Conservation (phyloP, 2,329 filamentous ascomycete species). For the Zasmidium cellare region DNA sequence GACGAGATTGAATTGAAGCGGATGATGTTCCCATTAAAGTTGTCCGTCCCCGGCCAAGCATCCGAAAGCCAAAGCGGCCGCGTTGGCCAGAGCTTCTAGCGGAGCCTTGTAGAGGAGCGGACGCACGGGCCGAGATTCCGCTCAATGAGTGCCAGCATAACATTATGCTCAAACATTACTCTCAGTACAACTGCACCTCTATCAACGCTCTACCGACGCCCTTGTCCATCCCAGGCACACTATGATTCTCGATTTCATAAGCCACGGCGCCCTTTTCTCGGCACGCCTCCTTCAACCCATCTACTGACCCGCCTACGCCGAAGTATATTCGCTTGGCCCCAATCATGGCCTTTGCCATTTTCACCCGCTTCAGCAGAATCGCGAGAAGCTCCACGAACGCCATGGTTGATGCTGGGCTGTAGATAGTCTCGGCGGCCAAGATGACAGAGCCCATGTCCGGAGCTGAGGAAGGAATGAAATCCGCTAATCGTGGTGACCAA, state of each 20-base stretch:
- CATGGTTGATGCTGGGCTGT: slow-evolving; percentile 69
- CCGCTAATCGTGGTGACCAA: slow-evolving; percentile 65
- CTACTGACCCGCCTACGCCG: slow-evolving; percentile 78
- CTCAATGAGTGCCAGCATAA: too few relatives aligned
- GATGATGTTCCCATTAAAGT: too few relatives aligned
- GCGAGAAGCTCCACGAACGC: slow-evolving; percentile 70
- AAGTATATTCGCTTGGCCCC: slow-evolving; percentile 82
- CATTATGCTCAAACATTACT: background rate
- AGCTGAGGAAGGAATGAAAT: slow-evolving; percentile 50
- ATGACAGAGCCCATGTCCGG: slow-evolving; percentile 52
- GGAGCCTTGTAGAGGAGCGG: too few relatives aligned
- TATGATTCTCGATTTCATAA: slow-evolving; percentile 49
- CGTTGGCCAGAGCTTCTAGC: too few relatives aligned
- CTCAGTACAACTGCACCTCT: slow-evolving; percentile 45
- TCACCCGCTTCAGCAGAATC: slow-evolving; percentile 54
- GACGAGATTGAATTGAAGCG: too few relatives aligned
- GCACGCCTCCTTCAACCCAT: slow-evolving; percentile 63
- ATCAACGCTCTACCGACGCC: slow-evolving; percentile 50
- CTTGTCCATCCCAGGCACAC: slow-evolving; percentile 42
- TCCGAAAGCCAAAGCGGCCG: too few relatives aligned
- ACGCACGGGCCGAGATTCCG: background rate
- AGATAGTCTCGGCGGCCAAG: slow-evolving; percentile 79
- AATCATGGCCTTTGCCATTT: slow-evolving; percentile 62
- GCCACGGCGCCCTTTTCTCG: slow-evolving; percentile 44
- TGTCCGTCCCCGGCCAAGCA: too few relatives aligned